These are phyloP conservation scores for Calonectria pteridis DNA, from an alignment of 2,329 filamentous ascomycete genomes.

Conservation along the genomic window DNA sequence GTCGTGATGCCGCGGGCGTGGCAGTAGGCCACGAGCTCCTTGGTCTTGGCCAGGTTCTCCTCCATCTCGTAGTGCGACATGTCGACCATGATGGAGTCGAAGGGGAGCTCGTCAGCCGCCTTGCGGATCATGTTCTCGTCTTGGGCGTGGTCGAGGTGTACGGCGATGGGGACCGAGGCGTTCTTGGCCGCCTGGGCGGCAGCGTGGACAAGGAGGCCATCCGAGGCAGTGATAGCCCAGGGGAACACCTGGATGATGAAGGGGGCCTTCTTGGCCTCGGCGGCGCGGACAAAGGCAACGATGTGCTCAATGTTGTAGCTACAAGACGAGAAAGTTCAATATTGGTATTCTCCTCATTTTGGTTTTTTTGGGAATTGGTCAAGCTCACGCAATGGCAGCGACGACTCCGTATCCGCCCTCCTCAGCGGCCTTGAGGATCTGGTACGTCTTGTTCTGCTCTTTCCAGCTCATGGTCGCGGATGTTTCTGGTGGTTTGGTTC, in stretches of 20 bases:
- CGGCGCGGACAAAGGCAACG: constrained; percentile 74
- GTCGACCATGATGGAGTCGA: constrained; percentile 82
- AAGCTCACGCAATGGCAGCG: constrained; percentile 27
- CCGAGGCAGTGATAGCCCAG: constrained; percentile 75
- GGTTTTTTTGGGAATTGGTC: not conserved
- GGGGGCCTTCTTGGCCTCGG: constrained; percentile 74
- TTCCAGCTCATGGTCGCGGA: constrained; percentile 25
- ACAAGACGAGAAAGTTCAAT: constrained; percentile 43
- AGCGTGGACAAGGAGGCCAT: constrained; percentile 59
- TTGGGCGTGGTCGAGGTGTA: constrained; percentile 78
- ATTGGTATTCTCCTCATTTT: not conserved
- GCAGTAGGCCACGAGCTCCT: constrained; percentile 24
- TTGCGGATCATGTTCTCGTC: constrained; percentile 65
- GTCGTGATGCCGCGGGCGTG: constrained; percentile 28
- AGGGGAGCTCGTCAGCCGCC: constrained; percentile 67
- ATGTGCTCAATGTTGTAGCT: constrained; percentile 79
- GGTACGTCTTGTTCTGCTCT: constrained; percentile 29
- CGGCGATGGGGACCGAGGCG: constrained; percentile 68
- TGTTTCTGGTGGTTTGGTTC: not conserved
- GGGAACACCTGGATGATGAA: constrained; percentile 80
- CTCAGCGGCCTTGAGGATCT: constrained; percentile 34
- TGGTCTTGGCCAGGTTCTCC: constrained; percentile 67
- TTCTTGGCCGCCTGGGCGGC: constrained; percentile 66
- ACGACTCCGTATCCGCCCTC: constrained; percentile 32
- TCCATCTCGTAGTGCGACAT: constrained; percentile 80